Conservation (phyloP, 257 asterid genomes). For the Penstemon eatonii region DNA sequence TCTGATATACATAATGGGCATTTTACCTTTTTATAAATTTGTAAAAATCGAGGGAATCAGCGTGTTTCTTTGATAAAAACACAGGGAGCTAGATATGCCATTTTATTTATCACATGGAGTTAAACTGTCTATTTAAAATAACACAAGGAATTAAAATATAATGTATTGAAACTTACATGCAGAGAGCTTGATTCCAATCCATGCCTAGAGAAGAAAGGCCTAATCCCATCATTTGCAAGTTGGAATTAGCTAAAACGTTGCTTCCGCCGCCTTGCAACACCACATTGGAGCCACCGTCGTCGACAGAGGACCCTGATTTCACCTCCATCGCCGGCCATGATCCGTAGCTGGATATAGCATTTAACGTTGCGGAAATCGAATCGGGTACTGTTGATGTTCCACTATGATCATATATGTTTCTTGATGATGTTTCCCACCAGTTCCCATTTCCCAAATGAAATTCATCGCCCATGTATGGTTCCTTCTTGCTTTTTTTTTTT, state of each 20-base stretch:
- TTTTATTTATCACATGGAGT: too few relatives aligned
- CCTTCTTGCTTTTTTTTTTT: background rate
- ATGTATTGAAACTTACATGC: conserved; percentile 39
- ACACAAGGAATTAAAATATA: too few relatives aligned
- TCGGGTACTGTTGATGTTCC: conserved; percentile 33
- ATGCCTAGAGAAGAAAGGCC: conserved; percentile 61
- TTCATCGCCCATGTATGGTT: conserved; percentile 62
- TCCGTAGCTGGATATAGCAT: conserved; percentile 45
- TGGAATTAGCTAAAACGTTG: conserved; percentile 37
- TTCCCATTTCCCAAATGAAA: conserved; percentile 70
- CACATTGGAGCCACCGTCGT: conserved; percentile 33
- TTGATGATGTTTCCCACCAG: conserved; percentile 65
- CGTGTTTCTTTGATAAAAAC: too few relatives aligned
- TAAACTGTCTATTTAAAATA: too few relatives aligned
- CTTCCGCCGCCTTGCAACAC: conserved; percentile 36
- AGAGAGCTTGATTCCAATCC: conserved; percentile 63
- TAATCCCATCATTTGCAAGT: conserved; percentile 60
- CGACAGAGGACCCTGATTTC: conserved; percentile 52
- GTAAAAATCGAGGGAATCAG: too few relatives aligned
- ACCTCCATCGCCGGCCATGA: conserved; percentile 57
- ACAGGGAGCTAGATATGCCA: too few relatives aligned
- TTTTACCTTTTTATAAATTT: too few relatives aligned
- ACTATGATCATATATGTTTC: conserved; percentile 38
- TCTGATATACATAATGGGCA: too few relatives aligned
- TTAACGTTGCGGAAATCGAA: conserved; percentile 41